A percentile compares a stretch with the other conserved stretches of the same genome.
Conservation (phyloP, 1,284 basidiomycete genomes). For the Ceratobasidium sp. region DNA sequence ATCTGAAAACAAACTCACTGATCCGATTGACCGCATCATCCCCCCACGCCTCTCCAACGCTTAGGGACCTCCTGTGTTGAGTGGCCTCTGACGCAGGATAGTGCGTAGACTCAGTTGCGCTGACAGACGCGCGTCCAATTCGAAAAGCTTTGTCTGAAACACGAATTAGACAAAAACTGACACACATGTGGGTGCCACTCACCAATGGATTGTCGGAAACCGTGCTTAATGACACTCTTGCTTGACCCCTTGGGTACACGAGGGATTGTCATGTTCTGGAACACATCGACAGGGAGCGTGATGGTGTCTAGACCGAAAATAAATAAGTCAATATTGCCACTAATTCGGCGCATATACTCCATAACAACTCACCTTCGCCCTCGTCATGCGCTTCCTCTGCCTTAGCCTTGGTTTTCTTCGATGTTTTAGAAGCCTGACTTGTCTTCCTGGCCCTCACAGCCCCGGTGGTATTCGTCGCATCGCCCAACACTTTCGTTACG, state of each 20-base stretch:
- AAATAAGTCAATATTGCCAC: not conserved
- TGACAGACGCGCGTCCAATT: constrained; percentile 24
- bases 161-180: constrained; percentile 2
- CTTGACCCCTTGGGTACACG: constrained; percentile 38
- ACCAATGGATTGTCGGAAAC: constrained; percentile 77
- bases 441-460: constrained; percentile 18
- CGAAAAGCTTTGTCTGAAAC: constrained; percentile 36
- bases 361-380: constrained; percentile 30
- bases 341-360: constrained; percentile 9
- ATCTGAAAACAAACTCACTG: constrained; percentile 62
- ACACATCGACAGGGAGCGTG: constrained; percentile 35
- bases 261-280: constrained; percentile 38
- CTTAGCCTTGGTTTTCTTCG: not conserved
- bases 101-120: constrained; percentile 24
- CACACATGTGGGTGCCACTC: constrained; percentile 46
- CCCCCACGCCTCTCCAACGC: constrained; percentile 60
- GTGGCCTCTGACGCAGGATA: constrained; percentile 6
- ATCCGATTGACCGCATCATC: constrained; percentile 79
- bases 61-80: constrained; percentile 21
- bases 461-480: constrained; percentile 20
- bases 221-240: constrained; percentile 64
- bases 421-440: not conserved
- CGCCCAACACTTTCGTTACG: constrained; percentile 11
- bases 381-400: constrained; percentile 18
- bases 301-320: constrained; percentile 9